These are phyloP conservation scores for Alternaria arborescens DNA, from an alignment of 2,329 filamentous ascomycete genomes.

Conservation along the genomic window DNA sequence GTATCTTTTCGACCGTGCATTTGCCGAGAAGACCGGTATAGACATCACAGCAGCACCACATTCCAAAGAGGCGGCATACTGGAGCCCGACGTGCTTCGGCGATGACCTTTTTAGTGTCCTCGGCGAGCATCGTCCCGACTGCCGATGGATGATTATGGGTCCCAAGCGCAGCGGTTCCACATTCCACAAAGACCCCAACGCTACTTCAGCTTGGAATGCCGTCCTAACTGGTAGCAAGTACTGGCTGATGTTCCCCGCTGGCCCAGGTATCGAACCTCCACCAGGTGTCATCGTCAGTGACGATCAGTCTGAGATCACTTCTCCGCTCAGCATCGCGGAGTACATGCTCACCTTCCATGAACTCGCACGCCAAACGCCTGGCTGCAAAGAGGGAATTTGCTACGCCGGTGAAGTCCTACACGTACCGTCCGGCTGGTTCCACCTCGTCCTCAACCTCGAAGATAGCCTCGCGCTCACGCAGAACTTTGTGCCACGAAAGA, in stretches of 20 bases:
- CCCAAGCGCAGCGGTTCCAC: conserved; percentile 88
- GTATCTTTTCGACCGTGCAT: conserved; percentile 89
- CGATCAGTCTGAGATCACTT: conserved; percentile 92
- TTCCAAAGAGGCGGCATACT: conserved; percentile 68
- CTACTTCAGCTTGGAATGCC: conserved; percentile 90
- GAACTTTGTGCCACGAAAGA: conserved; percentile 85
- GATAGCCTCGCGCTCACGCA: conserved; percentile 89
- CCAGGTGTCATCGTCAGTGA: conserved; percentile 90
- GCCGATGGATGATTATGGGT: conserved; percentile 92
- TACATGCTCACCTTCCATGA: conserved; percentile 91
- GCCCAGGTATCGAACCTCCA: conserved; percentile 68
- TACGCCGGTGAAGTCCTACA: conserved; percentile 84
- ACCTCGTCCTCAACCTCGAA: conserved; percentile 90
- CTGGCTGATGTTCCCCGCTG: conserved; percentile 97
- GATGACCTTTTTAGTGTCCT: conserved; percentile 85
- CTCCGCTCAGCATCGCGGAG: conserved; percentile 93
- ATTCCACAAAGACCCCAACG: conserved; percentile 85
- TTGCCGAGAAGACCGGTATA: conserved; percentile 85
- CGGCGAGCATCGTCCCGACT: conserved; percentile 79
- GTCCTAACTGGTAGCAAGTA: conserved; percentile 91
- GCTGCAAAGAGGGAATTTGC: conserved; percentile 88
- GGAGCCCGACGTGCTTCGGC: conserved; percentile 83
- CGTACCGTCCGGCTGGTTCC: conserved; percentile 96
- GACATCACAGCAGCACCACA: conserved; percentile 51
- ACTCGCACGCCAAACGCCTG: conserved; percentile 77